phyloP scores from a whole-genome alignment of 208 protist species.

The Leishmania tarentolae region DNA sequence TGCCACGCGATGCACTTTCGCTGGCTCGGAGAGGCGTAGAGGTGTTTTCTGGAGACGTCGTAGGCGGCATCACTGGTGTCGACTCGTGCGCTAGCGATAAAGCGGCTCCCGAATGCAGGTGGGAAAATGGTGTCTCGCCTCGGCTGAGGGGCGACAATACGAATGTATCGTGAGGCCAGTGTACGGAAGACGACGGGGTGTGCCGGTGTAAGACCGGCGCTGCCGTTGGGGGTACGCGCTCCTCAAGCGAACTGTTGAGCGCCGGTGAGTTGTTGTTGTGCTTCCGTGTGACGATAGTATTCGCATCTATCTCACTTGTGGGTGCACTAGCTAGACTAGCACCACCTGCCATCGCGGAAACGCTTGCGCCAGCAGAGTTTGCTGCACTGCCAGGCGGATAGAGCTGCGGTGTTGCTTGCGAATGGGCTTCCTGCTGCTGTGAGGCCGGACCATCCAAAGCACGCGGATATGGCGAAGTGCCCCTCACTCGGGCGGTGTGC shows the following conservation, averaged over 20 bases:
- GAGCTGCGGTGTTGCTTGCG: not conserved
- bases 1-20: not conserved
- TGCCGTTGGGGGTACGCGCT: not conserved
- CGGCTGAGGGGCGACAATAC: not conserved
- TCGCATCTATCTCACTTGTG: not conserved
- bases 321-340: not conserved
- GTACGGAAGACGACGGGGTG: not conserved
- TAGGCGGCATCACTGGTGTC: not conserved
- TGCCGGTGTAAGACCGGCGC: not conserved
- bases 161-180: slow-evolving; percentile 3
- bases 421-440: not conserved
- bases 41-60: not conserved
- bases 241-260: slow-evolving; percentile 13
- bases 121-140: not conserved
- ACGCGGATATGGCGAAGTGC: not conserved
- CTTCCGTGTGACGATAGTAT: slow-evolving; percentile 10
- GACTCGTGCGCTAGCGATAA: not conserved
- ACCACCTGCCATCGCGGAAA: not conserved
- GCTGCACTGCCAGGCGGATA: not conserved
- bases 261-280: slow-evolving; percentile 17
- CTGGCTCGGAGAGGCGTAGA: not conserved
- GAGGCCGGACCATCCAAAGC: not conserved
- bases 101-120: not conserved
- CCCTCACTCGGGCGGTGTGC: not conserved
- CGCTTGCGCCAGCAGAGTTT: not conserved